Base-by-base conservation (phyloP, 2,329 filamentous ascomycete genomes). In the Dothidotthia symphoricarpi region DNA sequence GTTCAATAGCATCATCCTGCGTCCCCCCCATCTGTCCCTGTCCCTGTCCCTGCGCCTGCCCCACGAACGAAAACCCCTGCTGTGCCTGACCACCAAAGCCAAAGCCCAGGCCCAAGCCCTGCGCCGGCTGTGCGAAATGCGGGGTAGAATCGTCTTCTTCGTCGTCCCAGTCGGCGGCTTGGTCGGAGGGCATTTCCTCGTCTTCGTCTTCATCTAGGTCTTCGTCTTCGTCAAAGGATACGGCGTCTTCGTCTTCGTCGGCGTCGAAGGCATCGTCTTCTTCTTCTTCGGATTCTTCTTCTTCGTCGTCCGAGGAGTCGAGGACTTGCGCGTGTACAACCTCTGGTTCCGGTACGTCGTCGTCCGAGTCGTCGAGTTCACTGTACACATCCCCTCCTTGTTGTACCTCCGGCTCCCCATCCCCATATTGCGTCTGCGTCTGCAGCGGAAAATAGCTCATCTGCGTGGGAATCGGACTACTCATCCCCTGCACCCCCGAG, bases 1-100 rank as follows among this genome's bases (percentile, higher is more conserved):
- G 47, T 45, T 65, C 60, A 28, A 65, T 65, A 4, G 61, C 59
- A 32, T 64, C 61, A 28, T 64, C 58, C 34, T 63, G 53, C 2
- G 59, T 50, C 9, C 61, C 61, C 1, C 47, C 39, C n/a, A 37
- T 31, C 29, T 53, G 28, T 17, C 36, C 31, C 28, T 15, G 29
- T n/a, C n/a, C n/a, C n/a, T n/a, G n/a, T n/a, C n/a, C n/a, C n/a
- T n/a, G n/a, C n/a, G n/a, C n/a, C n/a, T n/a, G n/a, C n/a, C n/a
- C n/a, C n/a, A n/a, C n/a, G n/a, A n/a, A 16, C 22, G 24, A 26
- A 32, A 6, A 16, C n/a, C n/a, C 19, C 5, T 9, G 24, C 6
- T 15, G 35, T 11, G 28, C 6, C n/a, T 25, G 14, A 16, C 19
- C 19, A 22, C 19, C 5, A 9, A 22, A 9, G 19, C 19, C 5